Evolutionary conservation across 768 basidiomycete genomes (phyloP), one percentile per base, ranked within the genome.

Genomic region (Chalciporus chontae): DNA sequence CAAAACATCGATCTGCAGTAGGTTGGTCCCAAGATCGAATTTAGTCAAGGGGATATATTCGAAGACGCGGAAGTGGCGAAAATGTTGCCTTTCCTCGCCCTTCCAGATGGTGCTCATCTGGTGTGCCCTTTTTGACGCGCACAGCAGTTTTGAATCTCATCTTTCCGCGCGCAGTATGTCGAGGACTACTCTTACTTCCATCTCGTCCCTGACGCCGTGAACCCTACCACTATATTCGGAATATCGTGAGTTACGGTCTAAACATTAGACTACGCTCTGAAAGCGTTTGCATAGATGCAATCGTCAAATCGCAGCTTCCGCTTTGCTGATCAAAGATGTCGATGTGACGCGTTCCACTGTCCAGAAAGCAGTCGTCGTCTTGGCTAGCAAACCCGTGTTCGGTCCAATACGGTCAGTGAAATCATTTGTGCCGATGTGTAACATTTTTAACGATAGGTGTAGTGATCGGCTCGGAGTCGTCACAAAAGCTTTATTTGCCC

Each of bases 131-230:
- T 44, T 27, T 26, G 24, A 39, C 29, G 11, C 21, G 36, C 15
- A 53, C 43, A 39, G 40, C 37, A 11, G 10, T 36, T 50, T 63
- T 39, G 2, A 53, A 15, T 38, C 40, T 56, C 45, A 55, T 31
- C 21, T 24, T 37, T 36, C 43, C 42, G 40, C n/a, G n/a, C n/a
- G n/a, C 43, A 60, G 59, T 57, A 55, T 41, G 15, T 52, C 17
- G 95, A 98, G 73, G 96, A 99, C 64, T 98, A 97, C 64, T 91
- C 90, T 0, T 98, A 97, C 68, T 99, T 99, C 63, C 93, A 95
- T 63, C 71, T 95, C 23, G 89, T 91, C 8, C 87, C 87, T 19
- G 74, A 81, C 11, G 78, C 82, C 9, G 78, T 79, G 0, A 80
- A 77, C 53, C 83, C 88, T 1, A 80, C 79, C 15, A 98, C 96